These are phyloP conservation scores for Avena atlantica DNA, from an alignment of 176 grass and related monocot genomes.

Conservation along the genomic window DNA sequence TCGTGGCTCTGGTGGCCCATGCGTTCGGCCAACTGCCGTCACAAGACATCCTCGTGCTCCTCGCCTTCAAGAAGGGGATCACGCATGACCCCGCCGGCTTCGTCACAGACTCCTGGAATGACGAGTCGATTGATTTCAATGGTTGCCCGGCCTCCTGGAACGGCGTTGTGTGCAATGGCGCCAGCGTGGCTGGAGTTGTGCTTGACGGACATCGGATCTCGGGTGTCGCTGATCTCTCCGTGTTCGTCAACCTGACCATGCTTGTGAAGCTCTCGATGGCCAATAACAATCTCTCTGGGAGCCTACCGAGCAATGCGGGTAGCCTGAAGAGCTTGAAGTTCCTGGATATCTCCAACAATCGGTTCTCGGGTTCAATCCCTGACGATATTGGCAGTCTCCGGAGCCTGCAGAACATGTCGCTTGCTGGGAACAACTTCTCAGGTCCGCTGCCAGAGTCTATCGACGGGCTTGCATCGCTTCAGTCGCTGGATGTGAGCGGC, in stretches of 20 bases:
- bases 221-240: conserved; percentile 67
- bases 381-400: conserved; percentile 66
- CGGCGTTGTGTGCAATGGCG: conserved; percentile 85
- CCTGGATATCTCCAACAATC: conserved; percentile 82
- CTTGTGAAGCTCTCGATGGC: conserved; percentile 88
- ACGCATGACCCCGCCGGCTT: conserved; percentile 77
- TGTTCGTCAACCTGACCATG: conserved; percentile 85
- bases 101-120: conserved; percentile 90
- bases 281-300: conserved; percentile 84
- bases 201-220: conserved; percentile 82
- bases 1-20: conserved; percentile 55
- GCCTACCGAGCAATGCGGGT: conserved; percentile 58
- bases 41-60: conserved; percentile 83
- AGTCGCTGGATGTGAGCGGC: conserved; percentile 81
- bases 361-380: conserved; percentile 68
- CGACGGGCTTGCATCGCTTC: conserved; percentile 65
- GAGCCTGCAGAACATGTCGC: conserved; percentile 81
- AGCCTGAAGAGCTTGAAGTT: conserved; percentile 79
- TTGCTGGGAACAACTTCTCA: conserved; percentile 87
- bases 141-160: conserved; percentile 97
- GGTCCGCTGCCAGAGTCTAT: conserved; percentile 74
- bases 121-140: conserved; percentile 92
- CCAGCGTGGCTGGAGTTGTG: conserved; percentile 80
- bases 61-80: conserved; percentile 97
- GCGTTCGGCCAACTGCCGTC: conserved; percentile 83